phyloP scores from a whole-genome alignment of 2,329 filamentous ascomycete genomes.

The Sporothrix sp. region DNA sequence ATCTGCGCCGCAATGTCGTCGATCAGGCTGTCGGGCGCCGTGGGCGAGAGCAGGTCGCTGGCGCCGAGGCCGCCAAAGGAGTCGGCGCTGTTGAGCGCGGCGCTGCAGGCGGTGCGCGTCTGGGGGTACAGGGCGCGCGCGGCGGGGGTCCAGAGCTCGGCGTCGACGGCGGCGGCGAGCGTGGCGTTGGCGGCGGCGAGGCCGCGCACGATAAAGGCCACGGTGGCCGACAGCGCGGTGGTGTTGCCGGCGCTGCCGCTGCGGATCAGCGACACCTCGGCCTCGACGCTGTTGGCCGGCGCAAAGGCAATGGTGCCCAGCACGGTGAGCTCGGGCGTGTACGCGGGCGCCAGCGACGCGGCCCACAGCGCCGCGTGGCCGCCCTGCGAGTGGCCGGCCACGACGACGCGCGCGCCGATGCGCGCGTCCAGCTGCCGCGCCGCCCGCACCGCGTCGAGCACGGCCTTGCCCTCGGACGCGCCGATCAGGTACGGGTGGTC shows the following conservation, averaged over 20 bases:
- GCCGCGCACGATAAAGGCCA: background rate
- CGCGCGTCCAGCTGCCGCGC: background rate
- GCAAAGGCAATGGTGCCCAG: background rate
- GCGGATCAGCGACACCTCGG: background rate
- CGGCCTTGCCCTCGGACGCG: background rate
- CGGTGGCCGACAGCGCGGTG: background rate
- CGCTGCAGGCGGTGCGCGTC: background rate
- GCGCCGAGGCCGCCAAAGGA: background rate
- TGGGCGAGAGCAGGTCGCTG: background rate
- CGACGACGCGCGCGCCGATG: background rate
- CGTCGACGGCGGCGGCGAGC: background rate
- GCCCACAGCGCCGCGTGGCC: constrained; percentile 2
- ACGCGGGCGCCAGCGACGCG: background rate
- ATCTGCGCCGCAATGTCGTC: background rate
- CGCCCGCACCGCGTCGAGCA: background rate
- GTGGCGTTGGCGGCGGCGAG: background rate
- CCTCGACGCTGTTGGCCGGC: background rate
- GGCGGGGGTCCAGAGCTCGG: background rate
- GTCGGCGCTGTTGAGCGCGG: background rate
- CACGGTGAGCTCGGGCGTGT: constrained; percentile 3
- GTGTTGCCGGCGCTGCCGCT: background rate
- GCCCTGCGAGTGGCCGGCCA: constrained; percentile 4
- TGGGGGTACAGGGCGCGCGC: constrained; percentile 2
- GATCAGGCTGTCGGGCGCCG: background rate
- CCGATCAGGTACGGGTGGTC: constrained; percentile 5